Conservation (phyloP, 805 yeast genomes). For the Candida odintsovae region DNA sequence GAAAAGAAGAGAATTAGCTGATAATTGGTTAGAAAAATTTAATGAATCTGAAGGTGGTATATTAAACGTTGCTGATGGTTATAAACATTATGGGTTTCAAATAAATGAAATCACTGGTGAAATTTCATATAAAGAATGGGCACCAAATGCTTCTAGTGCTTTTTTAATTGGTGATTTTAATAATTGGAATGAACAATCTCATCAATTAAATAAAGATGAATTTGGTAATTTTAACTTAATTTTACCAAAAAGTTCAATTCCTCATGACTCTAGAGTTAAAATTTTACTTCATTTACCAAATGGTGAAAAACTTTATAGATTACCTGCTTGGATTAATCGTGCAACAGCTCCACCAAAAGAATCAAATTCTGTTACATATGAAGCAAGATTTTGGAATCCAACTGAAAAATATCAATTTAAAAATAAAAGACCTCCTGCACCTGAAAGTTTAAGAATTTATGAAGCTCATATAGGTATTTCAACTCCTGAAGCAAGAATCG, state of each 20-base stretch:
- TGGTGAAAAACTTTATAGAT: conserved; percentile 69
- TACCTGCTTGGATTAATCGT: conserved; percentile 86
- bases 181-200: conserved; percentile 59
- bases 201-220: conserved; percentile 53
- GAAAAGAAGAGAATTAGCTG: conserved; percentile 61
- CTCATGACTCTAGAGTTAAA: conserved; percentile 77
- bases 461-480: conserved; percentile 97
- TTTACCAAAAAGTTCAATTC: conserved; percentile 64
- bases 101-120: conserved; percentile 36
- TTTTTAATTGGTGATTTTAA: conserved; percentile 91
- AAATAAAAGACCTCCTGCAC: conserved; percentile 53
- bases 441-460: conserved; percentile 61
- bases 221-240: conserved; percentile 66
- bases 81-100: conserved; percentile 72
- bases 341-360: conserved; percentile 71
- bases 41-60: conserved; percentile 60
- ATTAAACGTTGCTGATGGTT: conserved; percentile 67
- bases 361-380: conserved; percentile 48
- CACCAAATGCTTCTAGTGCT: conserved; percentile 78
- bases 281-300: conserved; percentile 57
- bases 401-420: conserved; percentile 39
- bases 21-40: conserved; percentile 54
- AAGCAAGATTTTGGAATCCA: conserved; percentile 94
- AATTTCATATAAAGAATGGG: conserved; percentile 74
- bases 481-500: conserved; percentile 80